Percentiles rank a stretch among this genome's conserved stretches.
These are phyloP conservation scores for Fraxinus nigra DNA, from an alignment of 305 asterid genomes.

Conservation along the genomic window DNA sequence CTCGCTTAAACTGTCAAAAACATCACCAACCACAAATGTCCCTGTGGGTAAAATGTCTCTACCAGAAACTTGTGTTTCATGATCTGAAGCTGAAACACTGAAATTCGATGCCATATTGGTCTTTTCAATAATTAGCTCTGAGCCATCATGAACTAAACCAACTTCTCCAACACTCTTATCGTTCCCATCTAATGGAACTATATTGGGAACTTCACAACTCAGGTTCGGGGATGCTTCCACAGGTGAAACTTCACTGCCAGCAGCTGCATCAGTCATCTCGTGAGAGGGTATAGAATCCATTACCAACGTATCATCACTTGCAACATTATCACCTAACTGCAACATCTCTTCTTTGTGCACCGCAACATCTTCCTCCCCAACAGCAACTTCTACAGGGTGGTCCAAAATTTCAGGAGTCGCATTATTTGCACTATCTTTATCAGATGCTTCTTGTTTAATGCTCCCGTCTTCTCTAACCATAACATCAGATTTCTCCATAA, in stretches of 20 bases:
- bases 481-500: slow-evolving; percentile 15
- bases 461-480: slow-evolving; percentile 25
- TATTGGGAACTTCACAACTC: slow-evolving; percentile 7
- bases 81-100: slow-evolving; percentile 8
- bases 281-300: slow-evolving; percentile 11
- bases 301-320: slow-evolving; percentile 20
- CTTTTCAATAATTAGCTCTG: background rate
- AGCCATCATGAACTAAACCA: slow-evolving; percentile 11
- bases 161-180: slow-evolving; percentile 8
- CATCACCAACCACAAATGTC: slow-evolving; percentile 7
- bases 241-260: slow-evolving; percentile 5
- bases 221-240: slow-evolving; percentile 3
- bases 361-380: slow-evolving; percentile 20
- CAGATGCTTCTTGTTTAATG: slow-evolving; percentile 24
- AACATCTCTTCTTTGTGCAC: slow-evolving; percentile 31
- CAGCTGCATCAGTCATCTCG: slow-evolving; percentile 13
- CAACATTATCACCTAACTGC: slow-evolving; percentile 17
- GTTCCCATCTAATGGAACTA: slow-evolving; percentile 8
- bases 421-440: slow-evolving; percentile 16
- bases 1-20: slow-evolving; percentile 11
- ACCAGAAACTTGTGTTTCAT: background rate
- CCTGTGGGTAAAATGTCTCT: slow-evolving; percentile 24
- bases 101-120: slow-evolving; percentile 1
- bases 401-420: slow-evolving; percentile 8
- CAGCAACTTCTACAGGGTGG: slow-evolving; percentile 32